Base-by-base conservation (phyloP, 352 stramenopile genomes). In the Phytophthora crassamura region DNA sequence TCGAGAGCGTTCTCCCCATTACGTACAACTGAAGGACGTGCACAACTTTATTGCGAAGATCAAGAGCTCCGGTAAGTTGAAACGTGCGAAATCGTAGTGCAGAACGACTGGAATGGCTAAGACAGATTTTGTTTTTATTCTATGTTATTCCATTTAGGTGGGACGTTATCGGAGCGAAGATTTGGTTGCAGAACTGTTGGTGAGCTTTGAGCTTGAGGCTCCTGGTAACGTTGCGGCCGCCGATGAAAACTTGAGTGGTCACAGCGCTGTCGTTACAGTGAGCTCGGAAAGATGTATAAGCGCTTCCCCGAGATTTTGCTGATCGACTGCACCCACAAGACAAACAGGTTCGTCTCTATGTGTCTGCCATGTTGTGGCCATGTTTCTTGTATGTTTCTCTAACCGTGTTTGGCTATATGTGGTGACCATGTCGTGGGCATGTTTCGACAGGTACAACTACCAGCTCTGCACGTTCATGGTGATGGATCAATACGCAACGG, bases 301-400 rank as follows among this genome's bases (percentile, higher is more conserved):
- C 35, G 43, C 0, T 62, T 67, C 20, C 42, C 59, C 0, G 50
- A 56, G 30, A 1, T 67, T 4, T 11, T 67, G 35, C 9, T 67
- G 3, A 16, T 67, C 32, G 50, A 67, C 20, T 62, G 50, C 35
- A 67, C 49, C 2, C 50, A 67, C 28, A 67, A 67, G 16, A 67
- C 59, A 3, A 67, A 61, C 33, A 34, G 35, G 59, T 67, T 16
- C 0, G 25, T 18, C 18, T 36, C n/a, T 20, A 28, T 25, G 25
- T 30, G 3, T 6, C 7, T n/a, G 7, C 22, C 14, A 45, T 34
- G 15, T 39, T 47, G 35, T 22, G 3, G 18, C 40, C 38, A 52
- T 43, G 18, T 50, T 33, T 35, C 16, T 0, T 18, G 49, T 42
- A 38, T 51, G 49, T 55, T 55, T 30, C 25, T 25, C 25, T 30